Base-by-base conservation (phyloP, 371 early-diverging fungal genomes). In the Massospora cicadina region DNA sequence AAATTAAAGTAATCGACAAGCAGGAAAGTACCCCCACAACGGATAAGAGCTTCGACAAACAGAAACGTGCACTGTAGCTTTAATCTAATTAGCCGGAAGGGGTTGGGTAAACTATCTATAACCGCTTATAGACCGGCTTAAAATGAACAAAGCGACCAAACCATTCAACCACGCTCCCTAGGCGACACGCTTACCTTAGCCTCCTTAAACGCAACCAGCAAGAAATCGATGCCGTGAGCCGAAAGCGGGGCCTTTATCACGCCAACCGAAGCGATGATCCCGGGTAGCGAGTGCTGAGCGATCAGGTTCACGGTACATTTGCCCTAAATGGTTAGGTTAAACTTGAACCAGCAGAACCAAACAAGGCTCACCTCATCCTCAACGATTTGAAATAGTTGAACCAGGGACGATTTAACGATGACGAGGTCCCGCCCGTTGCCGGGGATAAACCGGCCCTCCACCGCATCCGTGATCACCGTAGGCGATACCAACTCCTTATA, bases 151-250 rank as follows among this genome's bases (percentile, higher is more conserved):
- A n/a, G n/a, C n/a, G n/a, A n/a, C n/a, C n/a, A n/a, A n/a, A n/a
- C n/a, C n/a, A n/a, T n/a, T n/a, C n/a, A n/a, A n/a, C n/a, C n/a
- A n/a, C n/a, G n/a, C n/a, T n/a, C n/a, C n/a, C n/a, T n/a, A n/a
- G n/a, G n/a, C n/a, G n/a, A n/a, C n/a, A n/a, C n/a, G 68, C 71
- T 61, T 72, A 90, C 90, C 82, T 97, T 97, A 55, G 98, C 98
- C 71, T 95, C 95, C 62, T 79, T 80, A 70, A 97, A 95, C 33
- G 83, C 86, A 63, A 95, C 71, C 30, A 95, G 70, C 66, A 97
- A 72, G 66, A 86, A 83, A 72, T 93, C 93, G 54, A 83, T 80
- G 1, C 85, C 89, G 33, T 83, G 84, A 28, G 76, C 81, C 12
- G 83, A 77, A 17, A 84, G 77, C 23, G 75, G 74, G 5, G 89